A percentile compares a stretch with the other conserved stretches of the same genome.
Conservation (phyloP, 345 rosid genomes). For the Cardamine resedifolia region DNA sequence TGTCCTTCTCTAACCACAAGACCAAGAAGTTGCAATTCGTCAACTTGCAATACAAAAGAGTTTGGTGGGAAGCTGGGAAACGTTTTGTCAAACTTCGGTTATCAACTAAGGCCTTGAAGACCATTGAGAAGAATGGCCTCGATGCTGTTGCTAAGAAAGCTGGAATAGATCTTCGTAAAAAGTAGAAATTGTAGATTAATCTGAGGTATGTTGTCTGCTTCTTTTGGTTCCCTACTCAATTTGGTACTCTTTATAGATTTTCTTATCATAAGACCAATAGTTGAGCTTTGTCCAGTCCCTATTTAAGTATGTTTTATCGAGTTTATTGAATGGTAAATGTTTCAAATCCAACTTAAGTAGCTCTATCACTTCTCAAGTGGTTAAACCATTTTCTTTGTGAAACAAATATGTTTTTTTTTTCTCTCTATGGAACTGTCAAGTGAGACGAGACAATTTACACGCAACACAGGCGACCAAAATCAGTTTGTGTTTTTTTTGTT, state of each 20-base stretch:
- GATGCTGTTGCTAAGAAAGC: slow-evolving; percentile 91
- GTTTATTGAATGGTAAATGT: too few relatives aligned
- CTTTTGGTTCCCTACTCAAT: not conserved
- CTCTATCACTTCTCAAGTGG: not conserved
- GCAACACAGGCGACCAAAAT: slow-evolving; percentile 13
- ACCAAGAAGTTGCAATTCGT: too few relatives aligned
- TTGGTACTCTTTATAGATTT: too few relatives aligned
- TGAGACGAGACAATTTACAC: slow-evolving; percentile 14
- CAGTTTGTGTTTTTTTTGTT: not conserved
- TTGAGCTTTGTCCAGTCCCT: too few relatives aligned
- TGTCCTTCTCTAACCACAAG: slow-evolving; percentile 67
- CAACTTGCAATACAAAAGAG: too few relatives aligned
- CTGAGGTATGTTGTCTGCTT: not conserved
- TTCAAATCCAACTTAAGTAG: too few relatives aligned
- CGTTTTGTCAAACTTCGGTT: slow-evolving; percentile 61
- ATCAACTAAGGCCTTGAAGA: slow-evolving; percentile 80
- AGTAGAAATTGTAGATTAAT: not conserved
- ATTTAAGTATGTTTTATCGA: too few relatives aligned
- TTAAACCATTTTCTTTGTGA: slow-evolving; percentile 14
- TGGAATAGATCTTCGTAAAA: slow-evolving; percentile 68
- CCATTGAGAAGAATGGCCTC: slow-evolving; percentile 80
- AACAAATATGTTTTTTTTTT: not conserved
- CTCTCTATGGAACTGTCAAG: slow-evolving; percentile 10
- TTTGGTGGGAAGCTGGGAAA: slow-evolving; percentile 97
- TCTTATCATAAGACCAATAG: too few relatives aligned